phyloP scores from a whole-genome alignment of 2,329 filamentous ascomycete genomes.

The Phaeosphaeriaceae sp. region DNA sequence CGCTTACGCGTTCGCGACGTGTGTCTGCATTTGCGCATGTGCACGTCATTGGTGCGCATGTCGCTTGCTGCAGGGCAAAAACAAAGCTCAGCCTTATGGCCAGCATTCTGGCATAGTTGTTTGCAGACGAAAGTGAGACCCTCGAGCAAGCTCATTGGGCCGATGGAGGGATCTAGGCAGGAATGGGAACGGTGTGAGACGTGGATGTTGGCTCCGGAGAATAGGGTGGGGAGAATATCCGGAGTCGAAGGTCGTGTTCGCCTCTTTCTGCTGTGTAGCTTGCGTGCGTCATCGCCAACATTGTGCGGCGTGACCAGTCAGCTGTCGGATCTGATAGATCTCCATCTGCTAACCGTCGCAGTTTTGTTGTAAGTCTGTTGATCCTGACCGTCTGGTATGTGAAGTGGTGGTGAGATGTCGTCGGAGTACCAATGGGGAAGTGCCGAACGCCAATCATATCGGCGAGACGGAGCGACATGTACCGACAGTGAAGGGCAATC shows the following conservation, averaged over 20 bases:
- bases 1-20: constrained; percentile 22
- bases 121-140: background rate
- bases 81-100: constrained; percentile 14
- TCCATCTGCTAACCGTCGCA: background rate
- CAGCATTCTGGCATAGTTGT: background rate
- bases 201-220: constrained; percentile 17
- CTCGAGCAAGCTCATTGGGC: background rate
- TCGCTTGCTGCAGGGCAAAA: constrained; percentile 13
- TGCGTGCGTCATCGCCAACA: constrained; percentile 5
- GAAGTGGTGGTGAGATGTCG: background rate
- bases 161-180: background rate
- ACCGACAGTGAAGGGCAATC: background rate
- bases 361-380: too few relatives aligned
- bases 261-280: constrained; percentile 10
- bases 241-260: constrained; percentile 5
- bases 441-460: background rate
- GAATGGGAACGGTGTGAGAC: background rate
- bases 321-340: background rate
- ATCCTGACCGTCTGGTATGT: background rate
- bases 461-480: background rate
- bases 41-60: constrained; percentile 12
- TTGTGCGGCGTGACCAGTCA: background rate
- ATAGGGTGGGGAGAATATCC: constrained; percentile 28
- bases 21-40: constrained; percentile 3
- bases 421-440: background rate